A percentile compares a stretch with the other conserved stretches of the same genome.
These are phyloP conservation scores for Beauveria pseudobassiana DNA, from an alignment of 2,329 filamentous ascomycete species.

Conservation along the genomic window DNA sequence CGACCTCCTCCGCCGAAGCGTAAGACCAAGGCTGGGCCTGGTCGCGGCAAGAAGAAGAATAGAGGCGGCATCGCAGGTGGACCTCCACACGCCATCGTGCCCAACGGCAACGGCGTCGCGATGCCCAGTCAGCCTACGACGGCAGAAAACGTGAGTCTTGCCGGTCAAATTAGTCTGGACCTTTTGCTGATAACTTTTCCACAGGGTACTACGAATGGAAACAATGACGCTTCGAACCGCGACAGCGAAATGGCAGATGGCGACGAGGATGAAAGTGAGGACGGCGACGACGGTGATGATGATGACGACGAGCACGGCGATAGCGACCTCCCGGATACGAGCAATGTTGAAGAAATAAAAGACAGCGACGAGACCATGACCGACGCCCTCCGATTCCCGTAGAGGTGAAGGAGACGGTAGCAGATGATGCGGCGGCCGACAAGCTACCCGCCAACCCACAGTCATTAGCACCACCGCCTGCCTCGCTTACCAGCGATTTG, in stretches of 20 bases:
- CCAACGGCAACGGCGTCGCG: conserved; percentile 24
- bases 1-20: conserved; percentile 71
- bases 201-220: conserved; percentile 35
- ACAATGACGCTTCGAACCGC: conserved; percentile 35
- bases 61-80: conserved; percentile 33
- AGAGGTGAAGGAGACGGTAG: conserved; percentile 26
- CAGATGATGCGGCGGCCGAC: conserved; percentile 25
- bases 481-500: conserved; percentile 20
- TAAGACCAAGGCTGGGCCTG: conserved; percentile 68
- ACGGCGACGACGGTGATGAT: conserved; percentile 40
- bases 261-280: conserved; percentile 37
- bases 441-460: conserved; percentile 22
- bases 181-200: conserved; percentile 16
- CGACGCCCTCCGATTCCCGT: conserved; percentile 10
- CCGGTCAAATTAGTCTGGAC: not conserved
- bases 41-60: conserved; percentile 73
- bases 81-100: conserved; percentile 12
- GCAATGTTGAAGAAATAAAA: conserved; percentile 6
- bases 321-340: conserved; percentile 11
- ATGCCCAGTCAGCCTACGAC: conserved; percentile 18
- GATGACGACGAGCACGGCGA: conserved; percentile 29
- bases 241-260: conserved; percentile 49
- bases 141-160: conserved; percentile 20
- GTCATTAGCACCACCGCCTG: conserved; percentile 24
- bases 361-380: conserved; percentile 15